Evolutionary conservation across 257 asterid genomes (phyloP).

Genomic region (Solanum acaule): DNA sequence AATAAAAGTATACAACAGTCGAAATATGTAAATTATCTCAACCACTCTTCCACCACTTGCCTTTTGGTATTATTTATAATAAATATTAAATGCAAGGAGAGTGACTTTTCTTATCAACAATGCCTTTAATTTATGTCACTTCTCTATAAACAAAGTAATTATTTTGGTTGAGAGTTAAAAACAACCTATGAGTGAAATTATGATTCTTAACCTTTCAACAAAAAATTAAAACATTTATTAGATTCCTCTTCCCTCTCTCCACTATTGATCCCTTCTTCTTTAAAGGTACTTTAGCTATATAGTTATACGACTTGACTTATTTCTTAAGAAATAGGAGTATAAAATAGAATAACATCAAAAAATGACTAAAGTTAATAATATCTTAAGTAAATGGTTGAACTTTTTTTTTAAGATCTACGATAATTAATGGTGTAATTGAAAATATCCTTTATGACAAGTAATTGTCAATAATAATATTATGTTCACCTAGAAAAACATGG

Average conservation of each 20-base stretch:
- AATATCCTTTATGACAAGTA: background rate
- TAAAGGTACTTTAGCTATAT: background rate
- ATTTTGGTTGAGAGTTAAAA: background rate
- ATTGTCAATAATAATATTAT: background rate
- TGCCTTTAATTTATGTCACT: background rate
- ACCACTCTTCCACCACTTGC: background rate
- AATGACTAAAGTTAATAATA: background rate
- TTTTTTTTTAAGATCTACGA: background rate
- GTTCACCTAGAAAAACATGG: background rate
- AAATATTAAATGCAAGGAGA: background rate
- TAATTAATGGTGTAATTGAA: background rate
- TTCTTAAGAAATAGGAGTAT: too few relatives aligned
- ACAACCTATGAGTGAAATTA: background rate
- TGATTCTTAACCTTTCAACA: background rate
- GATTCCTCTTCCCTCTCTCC: background rate
- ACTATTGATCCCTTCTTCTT: background rate
- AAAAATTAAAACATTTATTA: background rate
- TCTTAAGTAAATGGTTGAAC: background rate
- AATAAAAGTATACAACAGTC: background rate
- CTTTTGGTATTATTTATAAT: background rate
- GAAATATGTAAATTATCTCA: background rate
- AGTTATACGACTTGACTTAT: too few relatives aligned
- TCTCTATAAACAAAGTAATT: background rate
- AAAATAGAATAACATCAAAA: too few relatives aligned
- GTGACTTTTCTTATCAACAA: background rate